Base-by-base conservation (phyloP, 2,329 filamentous ascomycete species). In the Dactylellina sp. region DNA sequence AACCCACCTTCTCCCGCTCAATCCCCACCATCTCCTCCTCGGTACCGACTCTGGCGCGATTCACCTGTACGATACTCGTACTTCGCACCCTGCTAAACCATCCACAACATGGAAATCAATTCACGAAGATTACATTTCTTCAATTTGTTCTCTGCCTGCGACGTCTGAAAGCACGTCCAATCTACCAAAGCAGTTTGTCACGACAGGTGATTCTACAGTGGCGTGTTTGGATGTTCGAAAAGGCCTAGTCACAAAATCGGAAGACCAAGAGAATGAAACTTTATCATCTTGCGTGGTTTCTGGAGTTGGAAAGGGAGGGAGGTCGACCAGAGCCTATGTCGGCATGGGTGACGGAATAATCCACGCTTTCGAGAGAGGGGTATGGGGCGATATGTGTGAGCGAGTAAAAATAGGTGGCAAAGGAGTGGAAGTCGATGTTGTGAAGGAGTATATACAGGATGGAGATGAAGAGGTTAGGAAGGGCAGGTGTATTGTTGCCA, bases 211-310 rank as follows among this genome's bases (percentile, higher is more conserved):
- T 47, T 94, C 92, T 1, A 98, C 94, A 0, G 83, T 99, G 18
- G 92, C 93, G 0, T 89, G 97, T 39, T 96, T 93, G 0, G 95
- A 99, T 80, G 84, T 97, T 47, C 88, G 94, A 22, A 86, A 91
- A 52, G 66, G 66, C 1, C 91, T 97, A 4, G 83, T 98, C 46
- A 90, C 93, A 1, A 90, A 90, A 71, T 97, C 92, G 77, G 95
- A 97, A 79, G 93, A 98, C 79, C 95, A 98, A 80, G 95, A 96
- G 78, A 93, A 97, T 76, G 92, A 98, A 81, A 83, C 98, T 70
- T 85, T 97, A n/a, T 91, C 90, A 78, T 90, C 91, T 0, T 84
- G 88, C 50, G 91, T 92, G 79, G 88, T 98, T 16, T 86, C 89
- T 0, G 93, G 93, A 0, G 88, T 89, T 28, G 89, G 88, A 80